Evolutionary conservation across 2,329 filamentous ascomycete genomes (phyloP), one percentile per base, ranked within the genome.

Genomic region (Ascochyta pisi): DNA sequence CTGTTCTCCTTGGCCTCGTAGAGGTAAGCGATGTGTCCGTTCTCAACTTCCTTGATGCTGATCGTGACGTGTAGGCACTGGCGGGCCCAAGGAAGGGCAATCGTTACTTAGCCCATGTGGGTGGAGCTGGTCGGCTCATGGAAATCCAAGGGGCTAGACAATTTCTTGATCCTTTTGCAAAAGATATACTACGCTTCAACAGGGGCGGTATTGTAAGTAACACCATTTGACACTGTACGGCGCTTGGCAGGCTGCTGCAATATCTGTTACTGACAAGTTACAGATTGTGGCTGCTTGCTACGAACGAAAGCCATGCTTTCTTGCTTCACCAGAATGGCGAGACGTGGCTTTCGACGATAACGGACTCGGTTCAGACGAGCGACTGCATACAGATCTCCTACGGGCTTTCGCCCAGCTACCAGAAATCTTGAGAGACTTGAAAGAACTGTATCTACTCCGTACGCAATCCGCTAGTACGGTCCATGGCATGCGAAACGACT

Each of bases 281-380:
- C 13, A 74, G 71, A 73, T 73, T 24, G 69, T 73, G 4, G 70
- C 66, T 4, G 68, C 68, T 12, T 67, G 73, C 37, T 74, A 72
- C 45, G 59, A 68, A 48, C 57, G 68, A 8, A 68, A 67, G 45
- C 60, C 63, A 13, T 73, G 70, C 42, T 73, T 75, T 41, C 68
- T 75, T 9, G 59, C 63, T 12, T 54, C 56, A 24, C 67, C 65
- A 3, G 67, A 67, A 45, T 75, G 72, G 73, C 61, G 58, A 40
- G 60, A 68, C 13, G 60, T 74, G 16, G 73, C 70, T 15, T 74
- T 75, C 50, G 70, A 74, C 50, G 69, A 69, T 29, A 65, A 57
- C 1, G 67, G 63, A 1, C 60, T 73, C 8, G 57, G 54, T 23
- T 61, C 63, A 33, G 67, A 73, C 2, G 70, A 71, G 33, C 60